Percentiles rank a stretch among this genome's conserved stretches.
phyloP scores from a whole-genome alignment of 257 asterid species.

The Haberlea rhodopensis region DNA sequence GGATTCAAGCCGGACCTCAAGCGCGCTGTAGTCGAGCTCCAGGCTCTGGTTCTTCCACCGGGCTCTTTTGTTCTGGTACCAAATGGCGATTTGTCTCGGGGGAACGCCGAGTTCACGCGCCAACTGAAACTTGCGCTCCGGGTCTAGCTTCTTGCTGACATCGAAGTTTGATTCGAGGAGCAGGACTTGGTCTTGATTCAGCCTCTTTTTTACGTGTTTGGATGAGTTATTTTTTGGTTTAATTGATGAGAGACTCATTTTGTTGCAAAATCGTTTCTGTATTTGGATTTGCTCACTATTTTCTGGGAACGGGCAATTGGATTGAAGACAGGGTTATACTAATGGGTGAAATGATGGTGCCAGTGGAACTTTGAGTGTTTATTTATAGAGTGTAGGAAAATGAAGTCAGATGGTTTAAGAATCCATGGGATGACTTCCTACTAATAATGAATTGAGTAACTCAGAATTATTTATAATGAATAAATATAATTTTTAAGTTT shows the following conservation, averaged over 20 bases:
- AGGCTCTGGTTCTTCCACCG: slow-evolving; percentile 88
- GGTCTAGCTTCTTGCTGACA: slow-evolving; percentile 70
- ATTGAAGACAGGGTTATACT: no score
- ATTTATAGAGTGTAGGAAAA: slow-evolving; percentile 31
- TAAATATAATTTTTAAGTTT: no score
- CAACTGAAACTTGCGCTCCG: slow-evolving; percentile 66
- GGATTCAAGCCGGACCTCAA: slow-evolving; percentile 56
- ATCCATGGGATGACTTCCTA: no score
- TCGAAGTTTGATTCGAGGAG: slow-evolving; percentile 73
- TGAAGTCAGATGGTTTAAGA: no score
- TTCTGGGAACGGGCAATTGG: no score
- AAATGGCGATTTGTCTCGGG: slow-evolving; percentile 80
- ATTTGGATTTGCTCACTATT: neutral
- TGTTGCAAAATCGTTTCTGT: neutral
- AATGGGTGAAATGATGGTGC: no score
- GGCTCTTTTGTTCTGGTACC: slow-evolving; percentile 90
- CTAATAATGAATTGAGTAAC: no score
- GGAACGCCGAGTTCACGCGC: slow-evolving; percentile 74
- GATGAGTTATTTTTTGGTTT: slow-evolving; percentile 30
- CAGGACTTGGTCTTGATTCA: slow-evolving; percentile 66
- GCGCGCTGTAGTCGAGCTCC: slow-evolving; percentile 56
- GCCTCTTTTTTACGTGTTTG: slow-evolving; percentile 49
- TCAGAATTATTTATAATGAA: no score
- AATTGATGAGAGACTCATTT: slow-evolving; percentile 35
- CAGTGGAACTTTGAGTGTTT: no score